Evolutionary conservation across 2,329 filamentous ascomycete genomes (phyloP), one percentile per base, ranked within the genome.

Genomic region (Penicillium sp.): DNA sequence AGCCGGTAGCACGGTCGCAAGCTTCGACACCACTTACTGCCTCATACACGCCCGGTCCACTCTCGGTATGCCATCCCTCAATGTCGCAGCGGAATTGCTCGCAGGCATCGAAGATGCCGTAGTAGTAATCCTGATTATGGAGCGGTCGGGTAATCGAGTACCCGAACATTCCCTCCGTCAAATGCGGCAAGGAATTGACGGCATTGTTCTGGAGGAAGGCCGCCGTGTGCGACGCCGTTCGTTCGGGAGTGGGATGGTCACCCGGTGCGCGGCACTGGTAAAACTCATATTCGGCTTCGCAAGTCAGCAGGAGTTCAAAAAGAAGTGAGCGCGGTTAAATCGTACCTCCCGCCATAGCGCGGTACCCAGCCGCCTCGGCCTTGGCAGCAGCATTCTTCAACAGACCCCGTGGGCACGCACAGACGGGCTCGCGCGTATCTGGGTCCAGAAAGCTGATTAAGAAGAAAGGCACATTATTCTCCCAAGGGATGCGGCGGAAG

Each of bases 51-150:
- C 92, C 92, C 0, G 92, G 92, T 0, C 92, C 92, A 60, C 87
- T 92, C 75, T 96, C 92, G 8, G 92, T 96, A 75, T 96, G 92
- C 92, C 92, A 96, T 41, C 92, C 90, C 70, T 96, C 92, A 44
- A 96, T 88, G 57, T 87, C 82, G 66, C 90, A 94, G 36, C 81
- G 77, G 74, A 96, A 95, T 54, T 84, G 78, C 58, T 82, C 79
- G 74, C 90, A 95, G 0, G 87, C 82, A 58, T 95, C 84, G 72
- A 90, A 96, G 44, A 96, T 82, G 41, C 87, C 84, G 69, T 96
- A 96, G 75, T 89, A 96, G 75, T 92, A 96, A 38, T 94, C 89
- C 72, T 95, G 86, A 72, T 96, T 96, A 67, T 95, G 90, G 1
- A 92, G 83, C 0, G 92, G 89, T 20, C 91, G 81, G 9, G 89